Conservation (phyloP, 1,139 yeast species). For the Hemisphaericaspora xylanilytica region DNA sequence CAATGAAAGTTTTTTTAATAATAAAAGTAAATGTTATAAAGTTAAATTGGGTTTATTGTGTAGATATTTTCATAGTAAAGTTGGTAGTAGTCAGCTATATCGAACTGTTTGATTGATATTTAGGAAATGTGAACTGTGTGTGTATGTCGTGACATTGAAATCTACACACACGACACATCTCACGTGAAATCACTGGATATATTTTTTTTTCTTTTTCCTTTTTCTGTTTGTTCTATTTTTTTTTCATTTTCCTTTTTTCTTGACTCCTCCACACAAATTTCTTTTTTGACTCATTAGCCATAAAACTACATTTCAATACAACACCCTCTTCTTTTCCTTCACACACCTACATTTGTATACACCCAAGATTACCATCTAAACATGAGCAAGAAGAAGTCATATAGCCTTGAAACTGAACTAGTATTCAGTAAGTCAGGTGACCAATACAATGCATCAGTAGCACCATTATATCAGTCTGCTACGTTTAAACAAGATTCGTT, state of each 20-base stretch:
- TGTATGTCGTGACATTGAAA: too few species aligned
- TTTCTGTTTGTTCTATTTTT: neutral
- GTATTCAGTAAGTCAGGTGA: constrained; percentile 68
- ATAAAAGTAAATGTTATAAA: neutral
- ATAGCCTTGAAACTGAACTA: constrained; percentile 67
- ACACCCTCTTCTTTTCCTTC: neutral
- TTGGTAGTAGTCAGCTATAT: too few species aligned
- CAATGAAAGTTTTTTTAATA: neutral
- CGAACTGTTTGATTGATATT: too few species aligned
- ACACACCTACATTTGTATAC: too few species aligned
- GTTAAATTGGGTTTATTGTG: too few species aligned
- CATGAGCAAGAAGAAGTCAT: constrained; percentile 35
- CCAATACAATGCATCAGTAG: constrained; percentile 76
- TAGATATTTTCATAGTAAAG: too few species aligned
- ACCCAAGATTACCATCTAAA: too few species aligned
- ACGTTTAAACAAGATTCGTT: constrained; percentile 84
- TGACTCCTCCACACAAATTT: too few species aligned
- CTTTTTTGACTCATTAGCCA: too few species aligned
- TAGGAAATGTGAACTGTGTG: too few species aligned
- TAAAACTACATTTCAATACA: neutral
- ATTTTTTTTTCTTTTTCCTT: constrained; percentile 1
- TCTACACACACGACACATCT: too few species aligned
- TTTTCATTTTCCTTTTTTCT: neutral
- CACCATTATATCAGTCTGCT: constrained; percentile 90
- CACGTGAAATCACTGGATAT: constrained; percentile 5